phyloP scores from a whole-genome alignment of 257 asterid species.

The Solanum acaule region DNA sequence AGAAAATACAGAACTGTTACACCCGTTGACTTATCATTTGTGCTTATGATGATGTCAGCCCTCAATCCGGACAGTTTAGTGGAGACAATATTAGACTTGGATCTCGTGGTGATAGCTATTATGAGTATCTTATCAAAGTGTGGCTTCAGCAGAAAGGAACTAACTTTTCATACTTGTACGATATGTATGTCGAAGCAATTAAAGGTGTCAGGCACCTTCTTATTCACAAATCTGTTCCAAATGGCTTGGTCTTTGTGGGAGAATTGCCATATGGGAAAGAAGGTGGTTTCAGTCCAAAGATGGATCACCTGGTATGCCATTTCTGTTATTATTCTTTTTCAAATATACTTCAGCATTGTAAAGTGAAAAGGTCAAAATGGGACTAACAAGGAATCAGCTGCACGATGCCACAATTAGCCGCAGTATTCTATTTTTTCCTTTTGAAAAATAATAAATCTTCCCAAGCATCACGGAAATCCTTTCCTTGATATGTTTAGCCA shows the following conservation, averaged over 20 bases:
- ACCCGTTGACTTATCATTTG: not conserved
- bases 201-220: conserved; percentile 86
- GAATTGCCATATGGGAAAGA: conserved; percentile 77
- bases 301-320: conserved; percentile 92
- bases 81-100: conserved; percentile 95
- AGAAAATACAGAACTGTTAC: not conserved
- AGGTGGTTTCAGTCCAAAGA: conserved; percentile 80
- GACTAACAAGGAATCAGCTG: not conserved
- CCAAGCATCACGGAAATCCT: not conserved
- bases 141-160: conserved; percentile 80
- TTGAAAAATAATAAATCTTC: not conserved
- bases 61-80: conserved; percentile 71
- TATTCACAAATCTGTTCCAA: conserved; percentile 72
- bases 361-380: not conserved
- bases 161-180: conserved; percentile 62
- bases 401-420: not conserved
- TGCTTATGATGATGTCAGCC: conserved; percentile 50
- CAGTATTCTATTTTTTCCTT: not conserved
- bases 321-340: conserved; percentile 2
- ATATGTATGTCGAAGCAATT: conserved; percentile 79
- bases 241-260: conserved; percentile 80
- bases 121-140: conserved; percentile 84
- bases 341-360: not conserved
- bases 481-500: not conserved
- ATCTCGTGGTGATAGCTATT: conserved; percentile 97